A percentile compares a stretch with the other conserved stretches of the same genome.
Conservation (phyloP, 805 yeast species). For the Candida oleophila region DNA sequence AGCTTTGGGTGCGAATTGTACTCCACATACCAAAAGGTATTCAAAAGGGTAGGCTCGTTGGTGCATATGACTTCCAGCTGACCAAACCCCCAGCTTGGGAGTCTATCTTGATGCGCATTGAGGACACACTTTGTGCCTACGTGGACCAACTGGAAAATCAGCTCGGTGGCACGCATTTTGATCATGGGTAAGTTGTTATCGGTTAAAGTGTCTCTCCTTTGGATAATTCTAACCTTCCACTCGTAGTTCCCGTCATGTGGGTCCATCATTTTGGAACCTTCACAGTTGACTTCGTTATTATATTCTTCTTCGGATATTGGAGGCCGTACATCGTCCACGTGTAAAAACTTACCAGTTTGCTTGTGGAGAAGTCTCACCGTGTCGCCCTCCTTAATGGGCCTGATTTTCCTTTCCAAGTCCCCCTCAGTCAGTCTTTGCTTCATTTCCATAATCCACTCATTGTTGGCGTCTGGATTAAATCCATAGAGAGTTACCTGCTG, state of each 20-base stretch:
- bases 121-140: slow-evolving; percentile 66
- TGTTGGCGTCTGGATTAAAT: slow-evolving; percentile 56
- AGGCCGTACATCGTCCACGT: slow-evolving; percentile 73
- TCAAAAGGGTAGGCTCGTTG: slow-evolving; percentile 63
- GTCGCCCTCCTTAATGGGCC: slow-evolving; percentile 52
- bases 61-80: slow-evolving; percentile 91
- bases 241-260: slow-evolving; percentile 66
- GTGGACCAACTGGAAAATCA: slow-evolving; percentile 71
- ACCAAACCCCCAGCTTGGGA: slow-evolving; percentile 82
- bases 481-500: slow-evolving; percentile 80
- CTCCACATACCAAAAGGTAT: slow-evolving; percentile 77
- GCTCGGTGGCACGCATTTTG: slow-evolving; percentile 53
- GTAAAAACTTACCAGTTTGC: slow-evolving; percentile 63
- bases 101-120: slow-evolving; percentile 65
- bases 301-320: slow-evolving; percentile 91
- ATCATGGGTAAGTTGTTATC: slow-evolving; percentile 32
- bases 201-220: slow-evolving; percentile 32
- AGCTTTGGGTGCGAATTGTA: slow-evolving; percentile 55
- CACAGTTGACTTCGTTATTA: slow-evolving; percentile 75
- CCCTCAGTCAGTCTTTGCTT: slow-evolving; percentile 34
- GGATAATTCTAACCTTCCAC: slow-evolving; percentile 58
- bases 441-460: slow-evolving; percentile 70
- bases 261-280: slow-evolving; percentile 58
- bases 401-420: slow-evolving; percentile 33
- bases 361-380: slow-evolving; percentile 69